phyloP scores from a whole-genome alignment of 2,329 filamentous ascomycete species.

The Xylaria arbuscula region DNA sequence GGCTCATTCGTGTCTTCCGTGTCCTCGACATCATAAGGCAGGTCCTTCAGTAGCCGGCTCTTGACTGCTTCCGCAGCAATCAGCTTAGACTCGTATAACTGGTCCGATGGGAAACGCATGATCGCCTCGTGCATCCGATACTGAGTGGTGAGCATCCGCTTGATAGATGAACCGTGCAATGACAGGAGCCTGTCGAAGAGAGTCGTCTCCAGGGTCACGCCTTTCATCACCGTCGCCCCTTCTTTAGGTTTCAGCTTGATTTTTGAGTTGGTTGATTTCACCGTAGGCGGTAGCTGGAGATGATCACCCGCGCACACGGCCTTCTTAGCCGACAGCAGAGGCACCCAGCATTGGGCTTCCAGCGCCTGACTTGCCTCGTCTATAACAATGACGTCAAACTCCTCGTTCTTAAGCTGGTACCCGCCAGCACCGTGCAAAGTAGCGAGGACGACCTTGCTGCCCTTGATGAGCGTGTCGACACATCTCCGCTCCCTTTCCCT shows the following conservation, averaged over 20 bases:
- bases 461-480: conserved; percentile 77
- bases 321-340: conserved; percentile 82
- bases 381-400: conserved; percentile 93
- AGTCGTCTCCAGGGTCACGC: conserved; percentile 82
- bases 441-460: conserved; percentile 88
- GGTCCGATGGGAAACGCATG: conserved; percentile 91
- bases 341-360: conserved; percentile 97
- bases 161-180: conserved; percentile 84
- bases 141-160: conserved; percentile 94
- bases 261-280: conserved; percentile 78
- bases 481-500: conserved; percentile 85
- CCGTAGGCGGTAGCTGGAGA: conserved; percentile 91
- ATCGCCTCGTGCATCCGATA: conserved; percentile 98
- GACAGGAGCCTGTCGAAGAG: conserved; percentile 89
- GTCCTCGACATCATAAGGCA: conserved; percentile 80
- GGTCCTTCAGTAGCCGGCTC: conserved; percentile 76
- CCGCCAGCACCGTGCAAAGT: conserved; percentile 94
- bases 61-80: conserved; percentile 84
- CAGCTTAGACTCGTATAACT: conserved; percentile 85
- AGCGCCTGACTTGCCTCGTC: conserved; percentile 96
- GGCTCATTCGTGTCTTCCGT: conserved; percentile 90
- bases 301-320: conserved; percentile 94
- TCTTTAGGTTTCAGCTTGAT: conserved; percentile 50
- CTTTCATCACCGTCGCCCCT: conserved; percentile 57
- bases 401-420: conserved; percentile 79